Evolutionary conservation across 2,329 filamentous ascomycete genomes (phyloP).

Genomic region (Mariannaea sp.): DNA sequence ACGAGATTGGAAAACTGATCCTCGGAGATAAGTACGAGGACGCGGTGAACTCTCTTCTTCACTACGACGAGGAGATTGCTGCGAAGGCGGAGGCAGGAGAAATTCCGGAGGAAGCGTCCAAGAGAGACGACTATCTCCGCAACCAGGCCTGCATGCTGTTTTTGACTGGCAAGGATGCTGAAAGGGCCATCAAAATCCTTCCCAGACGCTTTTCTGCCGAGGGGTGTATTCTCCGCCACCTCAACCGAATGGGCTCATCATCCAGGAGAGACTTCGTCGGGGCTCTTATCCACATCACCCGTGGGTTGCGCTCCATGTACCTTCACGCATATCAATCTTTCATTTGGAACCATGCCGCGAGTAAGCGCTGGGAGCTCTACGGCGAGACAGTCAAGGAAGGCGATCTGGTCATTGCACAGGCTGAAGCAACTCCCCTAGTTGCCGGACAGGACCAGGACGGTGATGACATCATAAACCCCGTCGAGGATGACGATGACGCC

Average conservation of each 20-base stretch:
- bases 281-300: slow-evolving; percentile 77
- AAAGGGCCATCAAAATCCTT: slow-evolving; percentile 67
- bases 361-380: slow-evolving; percentile 77
- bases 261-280: slow-evolving; percentile 75
- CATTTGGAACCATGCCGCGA: slow-evolving; percentile 88
- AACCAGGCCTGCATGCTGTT: slow-evolving; percentile 80
- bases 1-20: slow-evolving; percentile 82
- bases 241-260: slow-evolving; percentile 56
- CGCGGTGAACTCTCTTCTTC: slow-evolving; percentile 77
- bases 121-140: slow-evolving; percentile 77
- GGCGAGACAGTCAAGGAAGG: slow-evolving; percentile 78
- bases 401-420: slow-evolving; percentile 72
- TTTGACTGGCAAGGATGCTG: slow-evolving; percentile 61
- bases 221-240: slow-evolving; percentile 75
- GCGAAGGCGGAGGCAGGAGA: slow-evolving; percentile 48
- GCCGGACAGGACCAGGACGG: slow-evolving; percentile 68
- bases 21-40: slow-evolving; percentile 80
- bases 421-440: slow-evolving; percentile 39
- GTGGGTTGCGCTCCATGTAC: slow-evolving; percentile 89
- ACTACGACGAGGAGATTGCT: slow-evolving; percentile 69
- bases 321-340: slow-evolving; percentile 95
- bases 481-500: slow-evolving; percentile 48
- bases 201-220: slow-evolving; percentile 86
- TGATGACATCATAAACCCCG: slow-evolving; percentile 50
- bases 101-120: slow-evolving; percentile 54